Base-by-base conservation (phyloP, 73 alveolate species). In the Paramecium biaurelia region DNA sequence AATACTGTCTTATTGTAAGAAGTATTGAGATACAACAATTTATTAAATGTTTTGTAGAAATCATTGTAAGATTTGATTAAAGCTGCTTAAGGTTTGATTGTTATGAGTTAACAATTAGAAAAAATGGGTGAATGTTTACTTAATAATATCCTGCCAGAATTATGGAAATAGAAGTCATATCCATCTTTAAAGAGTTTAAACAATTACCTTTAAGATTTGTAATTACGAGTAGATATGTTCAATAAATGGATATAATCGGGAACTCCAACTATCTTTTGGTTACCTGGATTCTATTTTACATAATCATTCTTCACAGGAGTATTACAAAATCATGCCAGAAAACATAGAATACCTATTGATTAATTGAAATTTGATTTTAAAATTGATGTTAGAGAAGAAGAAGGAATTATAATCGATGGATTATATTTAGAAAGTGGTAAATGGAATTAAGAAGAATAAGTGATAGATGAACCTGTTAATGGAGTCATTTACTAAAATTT, bases 281-380 rank as follows among this genome's bases (percentile, higher is more conserved):
- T 98, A 28, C 95, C 99, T 15, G 99, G 99, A 38, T 98, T 98
- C 93, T 96, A 95, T 90, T 98, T 98, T 93, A 98, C 99, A 8
- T 96, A 98, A 93, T 95, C 98, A 23, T 98, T 98, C 93, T 94
- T 98, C 96, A 98, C 99, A 30, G 99, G 99, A 28, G 98, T 97
- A 6, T 82, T 96, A 32, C 96, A 98, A 85, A 97, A 98, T 93
- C 97, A 93, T 94, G 99, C 99, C 3, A 93, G 99, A 70, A 93
- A 95, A 57, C 87, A 93, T 70, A 98, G 95, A 85, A 94, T 95
- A 12, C 99, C 99, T 9, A 98, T 98, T 32, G 99, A 98, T 95
- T 93, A 95, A 82, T 93, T 98, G 47, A 85, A 94, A 72, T 98
- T 98, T 92, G 97, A 95, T 42, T 98, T 98, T 92, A 93, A 96